Percentiles rank a stretch among this genome's conserved stretches.
These are phyloP conservation scores for Cystobasidium tubakii DNA, from an alignment of 768 basidiomycete species.

Conservation along the genomic window DNA sequence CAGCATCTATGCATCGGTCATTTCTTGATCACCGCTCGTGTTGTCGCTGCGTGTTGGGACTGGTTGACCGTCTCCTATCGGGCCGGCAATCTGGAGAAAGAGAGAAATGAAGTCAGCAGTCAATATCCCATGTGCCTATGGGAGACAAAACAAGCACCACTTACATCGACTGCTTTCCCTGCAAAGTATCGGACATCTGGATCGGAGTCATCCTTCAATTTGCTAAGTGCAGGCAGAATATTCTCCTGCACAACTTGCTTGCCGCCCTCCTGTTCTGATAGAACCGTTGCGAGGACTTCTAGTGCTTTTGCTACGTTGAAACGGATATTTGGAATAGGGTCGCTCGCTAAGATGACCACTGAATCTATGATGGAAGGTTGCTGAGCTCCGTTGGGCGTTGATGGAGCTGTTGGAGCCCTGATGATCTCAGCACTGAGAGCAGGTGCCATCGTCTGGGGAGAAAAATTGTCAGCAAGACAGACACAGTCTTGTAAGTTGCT, in stretches of 20 bases:
- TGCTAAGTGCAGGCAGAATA: constrained; percentile 75
- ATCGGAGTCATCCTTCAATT: constrained; percentile 78
- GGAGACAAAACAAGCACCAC: too few relatives aligned
- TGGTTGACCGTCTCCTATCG: constrained; percentile 34
- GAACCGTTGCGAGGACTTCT: constrained; percentile 74
- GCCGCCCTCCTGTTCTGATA: constrained; percentile 58
- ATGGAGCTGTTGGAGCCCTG: constrained; percentile 48
- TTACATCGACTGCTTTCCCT: constrained; percentile 56
- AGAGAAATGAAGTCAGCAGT: too few relatives aligned
- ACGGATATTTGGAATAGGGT: constrained; percentile 96
- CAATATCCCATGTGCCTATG: too few relatives aligned
- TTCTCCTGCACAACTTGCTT: constrained; percentile 65
- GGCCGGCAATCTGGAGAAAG: constrained; percentile 25
- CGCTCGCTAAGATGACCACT: constrained; percentile 71
- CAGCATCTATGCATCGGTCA: constrained; percentile 30
- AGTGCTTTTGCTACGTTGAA: constrained; percentile 97
- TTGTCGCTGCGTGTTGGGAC: constrained; percentile 9
- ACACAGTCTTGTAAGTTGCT: neutral
- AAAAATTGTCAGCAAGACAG: neutral
- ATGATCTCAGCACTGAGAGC: constrained; percentile 78
- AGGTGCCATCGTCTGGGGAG: constrained; percentile 78
- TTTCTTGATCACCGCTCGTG: constrained; percentile 27
- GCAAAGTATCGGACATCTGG: constrained; percentile 97
- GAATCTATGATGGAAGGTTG: constrained; percentile 71
- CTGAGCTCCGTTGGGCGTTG: neutral